Conservation (phyloP, 257 asterid genomes). For the Coffea eugenioides region DNA sequence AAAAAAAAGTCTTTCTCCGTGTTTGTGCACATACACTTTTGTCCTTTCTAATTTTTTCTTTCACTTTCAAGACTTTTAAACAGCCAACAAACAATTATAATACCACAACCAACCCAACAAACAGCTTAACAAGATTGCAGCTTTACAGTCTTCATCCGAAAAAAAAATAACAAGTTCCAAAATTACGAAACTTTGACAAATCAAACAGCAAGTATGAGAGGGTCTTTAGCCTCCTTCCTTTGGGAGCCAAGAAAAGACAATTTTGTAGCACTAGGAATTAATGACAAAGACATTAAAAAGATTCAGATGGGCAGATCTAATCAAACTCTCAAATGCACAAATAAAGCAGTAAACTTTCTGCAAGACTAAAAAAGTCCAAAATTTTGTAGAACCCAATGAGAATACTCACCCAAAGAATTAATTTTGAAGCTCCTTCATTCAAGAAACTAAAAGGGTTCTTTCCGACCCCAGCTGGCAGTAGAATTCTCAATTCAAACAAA, state of each 20-base stretch:
- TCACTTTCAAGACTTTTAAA: neutral
- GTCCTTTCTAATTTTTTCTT: neutral
- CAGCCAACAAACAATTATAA: neutral
- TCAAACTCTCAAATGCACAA: slow-evolving; percentile 9
- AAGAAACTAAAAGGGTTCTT: slow-evolving; percentile 5
- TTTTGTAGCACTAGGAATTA: neutral
- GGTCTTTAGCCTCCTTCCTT: neutral
- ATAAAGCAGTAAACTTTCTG: neutral
- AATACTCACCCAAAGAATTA: neutral
- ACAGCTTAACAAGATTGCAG: neutral
- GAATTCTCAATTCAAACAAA: neutral
- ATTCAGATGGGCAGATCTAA: slow-evolving; percentile 15
- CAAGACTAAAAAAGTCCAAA: neutral
- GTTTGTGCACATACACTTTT: neutral
- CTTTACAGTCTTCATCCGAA: neutral
- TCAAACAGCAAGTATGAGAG: slow-evolving; percentile 1
- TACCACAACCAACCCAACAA: neutral
- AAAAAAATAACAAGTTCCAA: neutral
- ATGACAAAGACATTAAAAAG: neutral
- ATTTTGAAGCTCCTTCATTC: neutral
- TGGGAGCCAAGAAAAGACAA: neutral
- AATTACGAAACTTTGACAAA: neutral
- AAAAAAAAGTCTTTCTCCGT: neutral
- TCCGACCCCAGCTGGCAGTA: neutral
- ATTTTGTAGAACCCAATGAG: neutral